These are phyloP conservation scores for Daldinia sp. DNA, from an alignment of 2,329 filamentous ascomycete species.

Conservation along the genomic window DNA sequence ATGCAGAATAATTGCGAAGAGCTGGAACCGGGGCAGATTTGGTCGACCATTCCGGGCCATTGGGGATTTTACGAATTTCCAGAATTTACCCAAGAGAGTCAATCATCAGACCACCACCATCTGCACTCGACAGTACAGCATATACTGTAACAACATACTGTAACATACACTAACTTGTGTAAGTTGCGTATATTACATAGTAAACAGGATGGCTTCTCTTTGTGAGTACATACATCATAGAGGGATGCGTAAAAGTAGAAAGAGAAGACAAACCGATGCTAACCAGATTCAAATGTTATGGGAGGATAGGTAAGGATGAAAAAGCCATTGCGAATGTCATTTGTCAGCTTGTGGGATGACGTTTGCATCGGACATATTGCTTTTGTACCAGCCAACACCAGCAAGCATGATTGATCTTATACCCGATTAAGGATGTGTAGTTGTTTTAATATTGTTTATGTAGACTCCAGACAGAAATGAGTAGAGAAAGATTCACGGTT, in stretches of 20 bases:
- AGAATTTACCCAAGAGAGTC: slow-evolving; percentile 5
- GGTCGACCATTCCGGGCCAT: slow-evolving; percentile 5
- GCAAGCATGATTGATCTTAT: too few species aligned
- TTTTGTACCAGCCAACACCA: slow-evolving; percentile 1
- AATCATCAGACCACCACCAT: not conserved
- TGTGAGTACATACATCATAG: not conserved
- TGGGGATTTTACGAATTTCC: slow-evolving; percentile 6
- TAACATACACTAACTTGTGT: slow-evolving; percentile 2
- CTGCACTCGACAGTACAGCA: not conserved
- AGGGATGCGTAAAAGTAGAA: not conserved
- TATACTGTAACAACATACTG: slow-evolving; percentile 7
- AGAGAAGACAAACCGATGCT: slow-evolving; percentile 1
- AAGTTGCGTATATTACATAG: not conserved
- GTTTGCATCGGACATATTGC: slow-evolving; percentile 20
- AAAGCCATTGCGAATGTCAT: slow-evolving; percentile 7
- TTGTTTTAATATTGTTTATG: not conserved
- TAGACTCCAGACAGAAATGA: too few species aligned
- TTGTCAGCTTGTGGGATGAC: slow-evolving; percentile 33
- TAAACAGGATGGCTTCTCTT: not conserved
- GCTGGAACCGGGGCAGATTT: slow-evolving; percentile 27
- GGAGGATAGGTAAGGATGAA: not conserved
- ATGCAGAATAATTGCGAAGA: slow-evolving; percentile 29
- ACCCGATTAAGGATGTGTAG: not conserved
- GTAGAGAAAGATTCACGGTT: too few species aligned
- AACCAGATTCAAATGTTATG: not conserved